A percentile compares a stretch with the other conserved stretches of the same genome.
Conservation (phyloP, 805 yeast species). For the Saccharomyces cerevisiae region DNA sequence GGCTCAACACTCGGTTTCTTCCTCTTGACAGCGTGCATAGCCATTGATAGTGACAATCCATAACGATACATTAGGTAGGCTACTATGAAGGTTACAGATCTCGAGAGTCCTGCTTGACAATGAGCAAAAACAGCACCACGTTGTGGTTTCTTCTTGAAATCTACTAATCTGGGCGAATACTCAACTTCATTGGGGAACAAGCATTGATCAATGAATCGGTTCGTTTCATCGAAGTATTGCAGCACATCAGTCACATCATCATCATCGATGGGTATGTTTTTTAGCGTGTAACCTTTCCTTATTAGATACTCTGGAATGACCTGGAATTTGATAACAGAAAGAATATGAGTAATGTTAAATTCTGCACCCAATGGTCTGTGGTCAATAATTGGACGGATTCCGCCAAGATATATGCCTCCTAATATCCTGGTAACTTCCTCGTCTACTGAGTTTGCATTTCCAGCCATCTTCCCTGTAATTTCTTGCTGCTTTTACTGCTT, state of each 20-base stretch:
- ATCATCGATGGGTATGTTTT: slow-evolving; percentile 68
- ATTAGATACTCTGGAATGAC: slow-evolving; percentile 44
- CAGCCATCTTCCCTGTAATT: not conserved
- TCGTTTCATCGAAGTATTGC: slow-evolving; percentile 50
- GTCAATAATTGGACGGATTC: slow-evolving; percentile 55
- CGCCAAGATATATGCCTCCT: slow-evolving; percentile 74
- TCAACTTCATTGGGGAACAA: slow-evolving; percentile 38
- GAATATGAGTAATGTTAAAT: slow-evolving; percentile 57
- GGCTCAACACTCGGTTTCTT: slow-evolving; percentile 57
- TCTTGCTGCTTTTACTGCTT: not conserved
- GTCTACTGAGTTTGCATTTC: slow-evolving; percentile 2
- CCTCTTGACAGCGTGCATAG: slow-evolving; percentile 68
- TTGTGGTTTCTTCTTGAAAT: slow-evolving; percentile 32
- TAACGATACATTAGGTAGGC: slow-evolving; percentile 84
- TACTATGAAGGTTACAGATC: slow-evolving; percentile 78
- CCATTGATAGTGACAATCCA: slow-evolving; percentile 48
- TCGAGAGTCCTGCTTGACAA: slow-evolving; percentile 88
- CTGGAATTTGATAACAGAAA: slow-evolving; percentile 60
- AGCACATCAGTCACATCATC: slow-evolving; percentile 58
- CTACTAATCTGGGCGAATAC: slow-evolving; percentile 24
- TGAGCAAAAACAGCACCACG: slow-evolving; percentile 49
- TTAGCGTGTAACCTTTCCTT: slow-evolving; percentile 38
- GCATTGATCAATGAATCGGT: slow-evolving; percentile 59
- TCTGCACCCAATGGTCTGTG: slow-evolving; percentile 43
- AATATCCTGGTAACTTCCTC: slow-evolving; percentile 44